Evolutionary conservation across 2,329 filamentous ascomycete genomes (phyloP).

Genomic region (Fusarium humuli): DNA sequence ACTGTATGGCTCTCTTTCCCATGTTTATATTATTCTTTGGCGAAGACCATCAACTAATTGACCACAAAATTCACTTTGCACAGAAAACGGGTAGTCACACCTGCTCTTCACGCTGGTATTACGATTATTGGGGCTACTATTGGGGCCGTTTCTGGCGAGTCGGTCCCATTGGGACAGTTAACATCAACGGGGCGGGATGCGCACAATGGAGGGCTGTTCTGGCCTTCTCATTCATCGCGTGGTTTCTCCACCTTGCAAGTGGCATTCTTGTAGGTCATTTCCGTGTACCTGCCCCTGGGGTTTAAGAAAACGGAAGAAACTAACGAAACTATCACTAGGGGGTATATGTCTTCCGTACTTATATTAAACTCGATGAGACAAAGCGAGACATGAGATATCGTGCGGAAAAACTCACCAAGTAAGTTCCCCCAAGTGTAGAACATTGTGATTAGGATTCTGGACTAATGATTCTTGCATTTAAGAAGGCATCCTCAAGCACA

Average conservation of each 20-base stretch:
- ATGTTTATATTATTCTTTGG: too few relatives aligned
- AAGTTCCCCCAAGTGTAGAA: background rate
- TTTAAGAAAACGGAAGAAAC: rapidly evolving
- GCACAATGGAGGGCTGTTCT: background rate
- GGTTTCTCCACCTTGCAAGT: constrained; percentile 11
- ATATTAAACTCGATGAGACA: constrained; percentile 3
- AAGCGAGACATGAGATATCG: background rate
- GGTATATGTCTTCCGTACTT: background rate
- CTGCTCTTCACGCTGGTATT: background rate
- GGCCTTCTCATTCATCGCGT: constrained; percentile 3
- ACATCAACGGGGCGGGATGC: background rate
- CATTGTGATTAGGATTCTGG: background rate
- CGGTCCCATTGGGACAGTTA: background rate
- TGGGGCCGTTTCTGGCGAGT: background rate
- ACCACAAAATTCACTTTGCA: background rate
- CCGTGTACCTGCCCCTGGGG: too few relatives aligned
- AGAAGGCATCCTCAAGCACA: background rate
- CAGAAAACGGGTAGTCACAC: background rate
- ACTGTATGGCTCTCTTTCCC: too few relatives aligned
- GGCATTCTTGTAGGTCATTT: background rate
- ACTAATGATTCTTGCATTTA: background rate
- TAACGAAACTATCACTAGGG: background rate
- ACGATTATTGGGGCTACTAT: constrained; percentile 9
- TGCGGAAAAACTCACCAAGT: constrained; percentile 4
- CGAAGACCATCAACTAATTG: background rate